Base-by-base conservation (phyloP, 768 basidiomycete species). In the Chalciporus chontae region DNA sequence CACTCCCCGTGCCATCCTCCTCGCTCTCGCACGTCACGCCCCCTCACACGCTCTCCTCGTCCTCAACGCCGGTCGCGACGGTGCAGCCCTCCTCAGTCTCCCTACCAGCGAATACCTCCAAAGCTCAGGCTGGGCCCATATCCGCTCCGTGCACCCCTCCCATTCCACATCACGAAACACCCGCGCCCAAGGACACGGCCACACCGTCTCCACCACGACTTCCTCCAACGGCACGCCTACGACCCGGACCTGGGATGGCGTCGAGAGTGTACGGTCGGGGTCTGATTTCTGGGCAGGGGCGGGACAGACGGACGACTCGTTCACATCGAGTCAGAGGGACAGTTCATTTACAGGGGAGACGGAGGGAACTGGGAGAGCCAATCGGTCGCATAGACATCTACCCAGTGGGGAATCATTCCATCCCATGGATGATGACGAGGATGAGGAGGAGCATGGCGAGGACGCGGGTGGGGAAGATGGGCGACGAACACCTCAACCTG, bases 41-140 rank as follows among this genome's bases (percentile, higher is more conserved):
- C 76, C 87, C 3, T 75, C 84, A 0, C 90, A 92, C 58, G 83
- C 89, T 0, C 73, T 93, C 0, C 81, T 92, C n/a, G 77, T 93
- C 21, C 87, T 84, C 3, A 74, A 91, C 59, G 91, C 90, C 78
- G 89, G 89, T 6, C 72, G 75, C 19, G 85, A 88, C 42, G 90
- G 90, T 10, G 86, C 85, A 1, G 90, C 90, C 0, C 83, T 88
- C 4, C 76, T 92, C 47, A 89, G 86, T 14, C 67, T 92, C 7
- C 90, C 90, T 0, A 91, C 90, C 0, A 78, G 79, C 56, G 90
- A 93, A 58, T 93, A 92, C 66, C 88, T 90, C 63, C 90, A 93
- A 55, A 84, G 83, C 56, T 89, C 87, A 0, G 83, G 85, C 2
- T 92, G 90, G 88, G 79, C 69, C 1, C 59, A 66, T 29, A 45